Evolutionary conservation across 805 yeast species (phyloP), one percentile per base, ranked within the genome.

Genomic region (Cyberlindnera maclurae): DNA sequence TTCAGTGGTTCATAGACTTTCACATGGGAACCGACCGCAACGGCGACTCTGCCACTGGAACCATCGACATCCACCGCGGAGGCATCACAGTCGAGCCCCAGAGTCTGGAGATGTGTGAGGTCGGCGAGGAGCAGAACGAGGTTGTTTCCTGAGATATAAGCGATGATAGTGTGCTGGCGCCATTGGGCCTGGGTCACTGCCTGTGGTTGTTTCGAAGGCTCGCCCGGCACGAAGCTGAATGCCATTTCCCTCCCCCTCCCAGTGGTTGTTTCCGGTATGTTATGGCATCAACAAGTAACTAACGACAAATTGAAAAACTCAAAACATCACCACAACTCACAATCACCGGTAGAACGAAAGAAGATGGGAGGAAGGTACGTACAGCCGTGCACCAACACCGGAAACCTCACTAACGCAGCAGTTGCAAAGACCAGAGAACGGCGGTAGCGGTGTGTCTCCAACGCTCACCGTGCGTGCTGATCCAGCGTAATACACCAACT

Each of bases 401-500:
- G 11, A n/a, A 10, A 24, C n/a, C 28, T 26, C 28, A n/a, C 5
- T 40, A 31, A 7, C 2, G 12, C 1, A 9, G 12, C 18, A 88
- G 96, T 70, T 90, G 98, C 60, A 82, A 84, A 55, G 98, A 90
- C 61, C 94, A 90, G 57, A 77, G 89, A 54, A 87, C 77, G 51
- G 96, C 95, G n/a, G 85, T 93, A 41, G 97, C 97, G 9, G 79
- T 90, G 15, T 90, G 98, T 59, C 71, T 90, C 35, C 98, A 90
- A 60, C 75, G 97, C 55, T 88, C 97, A 5, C 97, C 97, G 12
- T 90, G 98, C 61, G 98, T 90, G 36, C 70, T 90, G 65, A 73
- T 90, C 16, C 85, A 93, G 45, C 71, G 98, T 47, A 72, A 93
- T 61, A 85, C 85, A 2, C 97, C 97, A 3, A 81, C 86, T 45